Conservation (phyloP, 768 basidiomycete genomes). For the Termitomyces sp. region DNA sequence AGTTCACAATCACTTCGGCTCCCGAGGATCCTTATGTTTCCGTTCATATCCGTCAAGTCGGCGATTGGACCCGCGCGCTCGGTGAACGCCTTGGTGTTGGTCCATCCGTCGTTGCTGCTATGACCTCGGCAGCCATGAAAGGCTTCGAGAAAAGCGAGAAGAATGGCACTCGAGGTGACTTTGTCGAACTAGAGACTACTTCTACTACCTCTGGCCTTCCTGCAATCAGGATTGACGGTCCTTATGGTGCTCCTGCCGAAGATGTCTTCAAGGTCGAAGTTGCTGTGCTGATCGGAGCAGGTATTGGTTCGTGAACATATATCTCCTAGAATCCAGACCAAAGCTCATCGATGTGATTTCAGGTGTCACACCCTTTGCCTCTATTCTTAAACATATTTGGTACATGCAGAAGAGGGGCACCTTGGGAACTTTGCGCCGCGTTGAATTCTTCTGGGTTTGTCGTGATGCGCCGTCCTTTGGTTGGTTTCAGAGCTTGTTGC, state of each 20-base stretch:
- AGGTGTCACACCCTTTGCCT: conserved; percentile 93
- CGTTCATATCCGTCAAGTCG: conserved; percentile 90
- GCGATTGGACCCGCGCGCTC: conserved; percentile 80
- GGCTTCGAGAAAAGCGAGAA: conserved; percentile 62
- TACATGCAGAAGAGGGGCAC: conserved; percentile 79
- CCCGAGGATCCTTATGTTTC: conserved; percentile 93
- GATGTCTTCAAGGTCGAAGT: conserved; percentile 85
- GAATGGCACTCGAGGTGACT: conserved; percentile 60
- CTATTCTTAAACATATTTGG: conserved; percentile 95
- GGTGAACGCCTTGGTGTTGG: conserved; percentile 85
- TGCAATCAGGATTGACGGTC: conserved; percentile 76
- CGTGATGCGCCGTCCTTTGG: conserved; percentile 96
- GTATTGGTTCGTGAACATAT: conserved; percentile 61
- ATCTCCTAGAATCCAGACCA: neutral
- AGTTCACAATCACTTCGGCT: conserved; percentile 95
- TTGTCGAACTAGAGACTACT: conserved; percentile 67
- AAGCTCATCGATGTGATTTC: conserved; percentile 4
- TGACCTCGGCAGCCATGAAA: conserved; percentile 77
- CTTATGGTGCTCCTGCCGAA: conserved; percentile 91
- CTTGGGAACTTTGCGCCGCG: conserved; percentile 76
- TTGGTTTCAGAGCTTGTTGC: conserved; percentile 90
- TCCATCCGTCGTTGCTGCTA: conserved; percentile 67
- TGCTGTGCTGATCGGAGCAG: conserved; percentile 88
- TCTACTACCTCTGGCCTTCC: conserved; percentile 54
- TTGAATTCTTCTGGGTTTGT: conserved; percentile 94